These are phyloP conservation scores for Corylus avellana DNA, from an alignment of 306 rosid species.

Conservation along the genomic window DNA sequence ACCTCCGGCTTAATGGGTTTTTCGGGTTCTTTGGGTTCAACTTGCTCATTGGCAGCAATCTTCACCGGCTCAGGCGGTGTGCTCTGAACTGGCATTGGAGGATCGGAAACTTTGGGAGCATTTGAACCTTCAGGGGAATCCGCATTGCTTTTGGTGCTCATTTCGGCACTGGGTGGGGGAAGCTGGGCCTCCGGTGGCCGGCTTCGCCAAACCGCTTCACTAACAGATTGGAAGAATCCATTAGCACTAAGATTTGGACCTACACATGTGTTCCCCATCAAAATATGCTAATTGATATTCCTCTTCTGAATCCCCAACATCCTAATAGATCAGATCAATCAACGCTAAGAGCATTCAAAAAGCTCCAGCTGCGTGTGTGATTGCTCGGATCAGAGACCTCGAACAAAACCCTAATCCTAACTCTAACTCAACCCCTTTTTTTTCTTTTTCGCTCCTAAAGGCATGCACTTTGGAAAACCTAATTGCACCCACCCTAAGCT, in stretches of 20 bases:
- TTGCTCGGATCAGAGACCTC: constrained; percentile 31
- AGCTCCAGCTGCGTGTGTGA: constrained; percentile 10
- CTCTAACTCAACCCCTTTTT: not conserved
- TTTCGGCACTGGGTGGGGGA: constrained; percentile 46
- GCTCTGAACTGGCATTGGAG: constrained; percentile 45
- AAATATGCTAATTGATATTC: constrained; percentile 33
- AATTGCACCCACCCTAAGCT: not conserved
- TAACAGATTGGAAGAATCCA: constrained; percentile 71
- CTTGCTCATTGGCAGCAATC: constrained; percentile 33
- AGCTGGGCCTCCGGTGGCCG: constrained; percentile 69
- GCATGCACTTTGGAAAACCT: constrained; percentile 12
- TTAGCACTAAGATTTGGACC: constrained; percentile 68
- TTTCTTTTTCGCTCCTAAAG: not conserved
- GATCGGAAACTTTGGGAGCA: not conserved
- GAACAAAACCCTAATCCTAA: constrained; percentile 25
- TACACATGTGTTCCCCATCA: constrained; percentile 93
- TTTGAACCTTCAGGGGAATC: constrained; percentile 28
- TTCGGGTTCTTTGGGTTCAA: constrained; percentile 33
- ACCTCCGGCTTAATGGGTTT: not conserved
- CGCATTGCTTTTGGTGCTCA: constrained; percentile 23
- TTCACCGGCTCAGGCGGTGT: constrained; percentile 68
- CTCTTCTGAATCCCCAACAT: constrained; percentile 29
- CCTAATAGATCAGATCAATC: constrained; percentile 36
- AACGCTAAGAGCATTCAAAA: constrained; percentile 23
- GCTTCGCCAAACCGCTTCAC: constrained; percentile 67